Evolutionary conservation across 2,329 filamentous ascomycete genomes (phyloP).

Genomic region (Magnaporthiopsis rhizophila): DNA sequence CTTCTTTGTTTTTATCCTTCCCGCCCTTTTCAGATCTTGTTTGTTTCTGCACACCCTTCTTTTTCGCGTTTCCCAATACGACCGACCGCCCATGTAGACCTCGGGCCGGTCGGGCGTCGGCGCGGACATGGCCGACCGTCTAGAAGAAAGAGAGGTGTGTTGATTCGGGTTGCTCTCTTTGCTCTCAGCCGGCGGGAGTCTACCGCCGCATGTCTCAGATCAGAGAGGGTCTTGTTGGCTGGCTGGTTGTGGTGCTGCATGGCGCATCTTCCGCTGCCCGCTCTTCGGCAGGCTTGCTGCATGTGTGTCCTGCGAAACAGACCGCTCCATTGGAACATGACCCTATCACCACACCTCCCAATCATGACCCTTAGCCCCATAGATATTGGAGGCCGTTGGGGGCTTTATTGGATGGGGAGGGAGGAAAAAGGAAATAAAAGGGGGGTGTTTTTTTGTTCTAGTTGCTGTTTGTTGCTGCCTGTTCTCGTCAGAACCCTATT

Average conservation of each 20-base stretch:
- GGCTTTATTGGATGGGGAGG: neutral
- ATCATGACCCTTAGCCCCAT: neutral
- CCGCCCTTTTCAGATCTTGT: too few species aligned
- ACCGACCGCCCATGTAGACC: neutral
- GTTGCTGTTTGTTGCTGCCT: neutral
- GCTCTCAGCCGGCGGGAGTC: neutral
- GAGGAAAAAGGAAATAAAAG: too few species aligned
- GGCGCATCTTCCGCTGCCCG: neutral
- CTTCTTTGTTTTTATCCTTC: neutral
- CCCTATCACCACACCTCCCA: neutral
- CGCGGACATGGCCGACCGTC: too few species aligned
- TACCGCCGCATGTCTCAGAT: neutral
- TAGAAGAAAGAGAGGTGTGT: neutral
- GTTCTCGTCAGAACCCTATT: neutral
- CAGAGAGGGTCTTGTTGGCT: neutral
- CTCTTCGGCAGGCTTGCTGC: neutral
- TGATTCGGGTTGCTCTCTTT: neutral
- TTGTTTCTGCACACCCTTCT: constrained; percentile 2
- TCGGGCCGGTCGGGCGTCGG: too few species aligned
- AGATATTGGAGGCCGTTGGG: neutral
- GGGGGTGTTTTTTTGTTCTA: neutral
- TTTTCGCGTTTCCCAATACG: neutral
- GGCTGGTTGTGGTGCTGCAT: neutral
- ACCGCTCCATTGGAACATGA: neutral
- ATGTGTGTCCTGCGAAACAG: neutral